A percentile compares a stretch with the other conserved stretches of the same genome.
These are phyloP conservation scores for Papiliotrema laurentii DNA, from an alignment of 1,284 basidiomycete genomes.

Conservation along the genomic window DNA sequence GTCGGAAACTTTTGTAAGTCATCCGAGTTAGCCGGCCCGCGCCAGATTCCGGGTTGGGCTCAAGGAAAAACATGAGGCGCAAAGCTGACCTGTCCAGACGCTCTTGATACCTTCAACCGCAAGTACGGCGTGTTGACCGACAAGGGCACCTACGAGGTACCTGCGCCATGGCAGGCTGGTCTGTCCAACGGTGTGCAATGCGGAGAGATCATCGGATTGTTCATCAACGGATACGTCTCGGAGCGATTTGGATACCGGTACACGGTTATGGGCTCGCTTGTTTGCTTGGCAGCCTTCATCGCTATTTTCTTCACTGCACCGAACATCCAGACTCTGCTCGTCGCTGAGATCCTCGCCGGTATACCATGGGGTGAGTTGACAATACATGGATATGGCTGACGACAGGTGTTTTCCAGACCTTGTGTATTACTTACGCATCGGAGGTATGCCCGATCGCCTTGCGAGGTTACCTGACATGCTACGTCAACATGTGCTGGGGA, in stretches of 20 bases:
- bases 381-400: neutral
- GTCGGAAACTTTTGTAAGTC: constrained; percentile 15
- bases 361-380: constrained; percentile 35
- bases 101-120: constrained; percentile 29
- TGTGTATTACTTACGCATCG: constrained; percentile 27
- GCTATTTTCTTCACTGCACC: constrained; percentile 28
- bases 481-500: constrained; percentile 33
- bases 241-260: constrained; percentile 37
- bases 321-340: constrained; percentile 22
- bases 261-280: constrained; percentile 23
- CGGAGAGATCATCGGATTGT: constrained; percentile 43
- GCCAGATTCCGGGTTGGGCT: too few species aligned
- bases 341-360: constrained; percentile 32
- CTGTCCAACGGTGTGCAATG: constrained; percentile 34
- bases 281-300: constrained; percentile 18
- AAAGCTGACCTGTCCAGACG: too few species aligned
- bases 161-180: constrained; percentile 50
- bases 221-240: neutral
- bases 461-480: constrained; percentile 38
- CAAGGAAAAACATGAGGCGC: too few species aligned
- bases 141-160: constrained; percentile 39
- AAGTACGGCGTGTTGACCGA: neutral
- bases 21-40: too few species aligned
- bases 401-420: neutral
- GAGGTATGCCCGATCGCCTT: constrained; percentile 40